Evolutionary conservation across 2,329 filamentous ascomycete genomes (phyloP).

Genomic region (Nannizzia gypsea): DNA sequence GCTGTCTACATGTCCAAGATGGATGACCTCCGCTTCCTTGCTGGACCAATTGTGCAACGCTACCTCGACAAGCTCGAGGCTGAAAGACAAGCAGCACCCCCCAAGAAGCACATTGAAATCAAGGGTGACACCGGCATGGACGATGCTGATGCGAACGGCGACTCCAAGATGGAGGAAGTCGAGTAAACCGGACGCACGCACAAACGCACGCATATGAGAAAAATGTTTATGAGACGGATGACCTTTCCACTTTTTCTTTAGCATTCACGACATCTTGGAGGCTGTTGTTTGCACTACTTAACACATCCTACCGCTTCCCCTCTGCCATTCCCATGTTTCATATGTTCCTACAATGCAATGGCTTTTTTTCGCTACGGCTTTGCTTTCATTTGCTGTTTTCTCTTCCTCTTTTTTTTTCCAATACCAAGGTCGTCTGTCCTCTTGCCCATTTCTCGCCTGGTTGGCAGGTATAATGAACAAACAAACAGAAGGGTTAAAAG

Average conservation of each 20-base stretch:
- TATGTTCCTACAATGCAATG: background rate
- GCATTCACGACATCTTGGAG: conserved; percentile 3
- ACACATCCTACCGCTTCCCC: background rate
- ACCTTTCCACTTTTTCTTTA: conserved; percentile 3
- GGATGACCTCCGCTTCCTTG: conserved; percentile 84
- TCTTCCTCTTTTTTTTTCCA: background rate
- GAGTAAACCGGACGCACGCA: conserved; percentile 8
- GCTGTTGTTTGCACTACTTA: conserved; percentile 1
- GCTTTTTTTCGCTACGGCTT: background rate
- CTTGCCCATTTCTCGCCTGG: background rate
- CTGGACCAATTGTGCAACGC: conserved; percentile 83
- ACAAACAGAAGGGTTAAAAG: background rate
- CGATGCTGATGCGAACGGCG: conserved; percentile 46
- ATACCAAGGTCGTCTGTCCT: background rate
- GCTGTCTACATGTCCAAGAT: conserved; percentile 88
- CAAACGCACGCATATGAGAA: background rate
- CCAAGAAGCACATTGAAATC: conserved; percentile 51
- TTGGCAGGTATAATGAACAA: background rate
- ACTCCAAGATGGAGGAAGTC: conserved; percentile 12
- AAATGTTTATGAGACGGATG: conserved; percentile 4
- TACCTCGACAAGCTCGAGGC: conserved; percentile 90
- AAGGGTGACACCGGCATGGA: conserved; percentile 70
- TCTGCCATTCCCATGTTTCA: background rate
- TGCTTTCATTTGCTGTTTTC: background rate
- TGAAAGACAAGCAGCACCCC: conserved; percentile 60